Evolutionary conservation across 208 protist genomes (phyloP).

Genomic region (Trypanosoma cruzi): DNA sequence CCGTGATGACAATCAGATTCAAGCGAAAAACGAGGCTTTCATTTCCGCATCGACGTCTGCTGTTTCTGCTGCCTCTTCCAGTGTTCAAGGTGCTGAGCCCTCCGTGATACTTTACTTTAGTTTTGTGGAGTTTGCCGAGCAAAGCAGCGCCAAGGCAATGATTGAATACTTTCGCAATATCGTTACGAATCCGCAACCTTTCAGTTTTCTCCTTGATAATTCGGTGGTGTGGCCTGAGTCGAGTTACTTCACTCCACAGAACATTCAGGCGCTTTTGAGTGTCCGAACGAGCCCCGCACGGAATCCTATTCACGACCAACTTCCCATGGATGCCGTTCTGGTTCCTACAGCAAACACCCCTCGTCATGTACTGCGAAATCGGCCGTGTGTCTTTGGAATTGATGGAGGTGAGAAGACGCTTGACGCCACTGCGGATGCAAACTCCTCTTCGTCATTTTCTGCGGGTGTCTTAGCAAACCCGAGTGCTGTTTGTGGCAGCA

Average conservation of each 20-base stretch:
- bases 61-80: neutral
- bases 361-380: slow-evolving; percentile 29
- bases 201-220: slow-evolving; percentile 55
- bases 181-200: slow-evolving; percentile 40
- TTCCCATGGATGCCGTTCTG: slow-evolving; percentile 59
- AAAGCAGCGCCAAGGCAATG: slow-evolving; percentile 61
- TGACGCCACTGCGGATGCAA: slow-evolving; percentile 15
- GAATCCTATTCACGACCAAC: slow-evolving; percentile 79
- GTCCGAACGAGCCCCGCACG: slow-evolving; percentile 68
- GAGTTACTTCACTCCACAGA: slow-evolving; percentile 29
- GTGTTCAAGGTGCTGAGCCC: neutral
- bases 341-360: slow-evolving; percentile 2
- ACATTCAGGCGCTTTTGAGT: slow-evolving; percentile 45
- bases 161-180: slow-evolving; percentile 87
- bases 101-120: slow-evolving; percentile 56
- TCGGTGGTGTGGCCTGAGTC: slow-evolving; percentile 9
- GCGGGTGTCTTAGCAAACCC: neutral
- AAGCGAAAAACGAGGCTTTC: neutral
- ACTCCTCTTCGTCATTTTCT: neutral
- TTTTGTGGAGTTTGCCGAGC: slow-evolving; percentile 80
- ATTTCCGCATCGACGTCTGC: neutral
- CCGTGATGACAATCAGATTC: slow-evolving; percentile 70
- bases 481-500: too few relatives aligned
- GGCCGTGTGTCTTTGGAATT: slow-evolving; percentile 42
- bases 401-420: slow-evolving; percentile 35